Base-by-base conservation (phyloP, 768 basidiomycete genomes). In the Hortiboletus campestris region DNA sequence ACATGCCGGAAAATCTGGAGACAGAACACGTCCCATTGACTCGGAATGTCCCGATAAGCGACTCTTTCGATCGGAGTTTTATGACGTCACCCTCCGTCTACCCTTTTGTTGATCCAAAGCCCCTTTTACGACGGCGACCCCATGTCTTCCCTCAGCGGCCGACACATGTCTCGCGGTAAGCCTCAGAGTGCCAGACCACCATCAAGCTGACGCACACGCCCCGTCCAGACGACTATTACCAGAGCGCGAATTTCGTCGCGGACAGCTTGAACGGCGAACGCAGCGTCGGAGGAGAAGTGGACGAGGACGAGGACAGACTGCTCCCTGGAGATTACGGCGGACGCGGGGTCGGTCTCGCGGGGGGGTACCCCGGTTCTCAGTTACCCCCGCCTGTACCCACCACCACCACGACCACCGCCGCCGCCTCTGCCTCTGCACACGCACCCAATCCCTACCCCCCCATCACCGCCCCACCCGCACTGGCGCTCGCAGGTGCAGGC, bases 101-200 rank as follows among this genome's bases (percentile, higher is more conserved):
- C 4, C 34, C 12, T 34, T 13, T 13, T 13, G 34, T 34, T 25
- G 4, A 6, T 25, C 25, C 4, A 25, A 25, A 25, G 34, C 38
- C 38, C 38, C 38, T 38, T 10, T 38, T 10, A n/a, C 17, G 9
- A n/a, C 8, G 3, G 20, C 43, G 44, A 53, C 35, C 41, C 41
- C 41, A 40, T 55, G 47, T 51, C 53, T 49, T 20, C 29, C 38
- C 55, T 50, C 48, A 57, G 55, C 8, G 49, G 55, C 11, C 57
- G 38, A 41, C 48, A 51, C 40, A 31, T 58, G 29, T 59, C 56
- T 36, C 56, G 49, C 35, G n/a, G 57, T 58, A 32, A 45, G 48
- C 36, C 11, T 38, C n/a, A n/a, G n/a, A n/a, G n/a, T n/a, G n/a
- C n/a, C n/a, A n/a, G n/a, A n/a, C n/a, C n/a, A n/a, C n/a, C n/a